Conservation (phyloP, 768 basidiomycete species). For the Ramaria rubella region DNA sequence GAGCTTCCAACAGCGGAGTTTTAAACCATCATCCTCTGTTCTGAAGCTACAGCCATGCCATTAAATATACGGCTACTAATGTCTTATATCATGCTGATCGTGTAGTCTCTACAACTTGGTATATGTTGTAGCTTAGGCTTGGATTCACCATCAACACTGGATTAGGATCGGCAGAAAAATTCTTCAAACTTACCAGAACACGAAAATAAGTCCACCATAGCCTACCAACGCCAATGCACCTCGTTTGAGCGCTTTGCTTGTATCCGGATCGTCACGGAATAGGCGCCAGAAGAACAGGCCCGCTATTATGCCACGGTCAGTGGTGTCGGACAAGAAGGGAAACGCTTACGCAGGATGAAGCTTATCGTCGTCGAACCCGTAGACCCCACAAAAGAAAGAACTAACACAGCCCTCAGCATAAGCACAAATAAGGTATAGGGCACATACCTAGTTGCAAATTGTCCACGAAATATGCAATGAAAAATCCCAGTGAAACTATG, state of each 20-base stretch:
- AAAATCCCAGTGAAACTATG: constrained; percentile 60
- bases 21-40: background rate
- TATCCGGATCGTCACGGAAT: constrained; percentile 56
- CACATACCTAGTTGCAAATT: constrained; percentile 67
- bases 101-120: constrained; percentile 42
- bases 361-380: constrained; percentile 96
- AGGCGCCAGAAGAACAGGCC: constrained; percentile 93
- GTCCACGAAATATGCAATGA: constrained; percentile 71
- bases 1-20: background rate
- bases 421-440: background rate
- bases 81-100: background rate
- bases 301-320: constrained; percentile 26
- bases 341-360: constrained; percentile 64
- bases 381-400: constrained; percentile 92
- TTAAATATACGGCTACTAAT: background rate
- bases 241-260: constrained; percentile 46
- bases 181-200: constrained; percentile 68
- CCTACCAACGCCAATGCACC: constrained; percentile 58
- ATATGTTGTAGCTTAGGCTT: constrained; percentile 77
- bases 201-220: constrained; percentile 75
- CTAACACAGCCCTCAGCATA: constrained; percentile 31
- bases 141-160: constrained; percentile 14
- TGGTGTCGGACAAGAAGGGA: too few relatives aligned
- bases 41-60: too few relatives aligned
- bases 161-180: background rate